Conservation (phyloP, 768 basidiomycete species). For the Trichaptum fuscoviolaceum region DNA sequence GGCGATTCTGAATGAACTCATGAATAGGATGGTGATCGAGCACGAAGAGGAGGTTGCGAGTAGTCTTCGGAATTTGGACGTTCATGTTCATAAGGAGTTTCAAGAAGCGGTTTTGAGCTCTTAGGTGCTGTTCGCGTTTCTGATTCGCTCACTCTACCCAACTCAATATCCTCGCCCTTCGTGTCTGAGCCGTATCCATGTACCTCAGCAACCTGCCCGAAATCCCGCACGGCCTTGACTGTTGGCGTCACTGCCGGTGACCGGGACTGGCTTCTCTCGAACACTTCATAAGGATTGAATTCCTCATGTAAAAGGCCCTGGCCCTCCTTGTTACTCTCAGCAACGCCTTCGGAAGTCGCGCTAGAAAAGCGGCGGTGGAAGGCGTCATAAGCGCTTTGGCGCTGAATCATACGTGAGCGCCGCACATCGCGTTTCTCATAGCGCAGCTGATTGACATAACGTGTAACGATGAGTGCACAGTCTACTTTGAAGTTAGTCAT, state of each 20-base stretch:
- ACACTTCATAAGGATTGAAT: neutral
- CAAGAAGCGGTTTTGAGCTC: neutral
- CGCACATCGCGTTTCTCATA: slow-evolving; percentile 42
- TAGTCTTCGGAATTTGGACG: neutral
- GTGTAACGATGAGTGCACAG: slow-evolving; percentile 46
- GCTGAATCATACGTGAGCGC: slow-evolving; percentile 25
- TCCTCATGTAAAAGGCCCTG: neutral
- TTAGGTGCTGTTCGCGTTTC: neutral
- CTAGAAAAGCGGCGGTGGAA: neutral
- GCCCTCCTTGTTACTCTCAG: neutral
- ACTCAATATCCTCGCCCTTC: neutral
- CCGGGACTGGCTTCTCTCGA: neutral
- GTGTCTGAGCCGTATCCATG: slow-evolving; percentile 35
- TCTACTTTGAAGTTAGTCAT: slow-evolving; percentile 29
- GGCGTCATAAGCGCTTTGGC: slow-evolving; percentile 3
- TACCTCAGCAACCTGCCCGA: slow-evolving; percentile 45
- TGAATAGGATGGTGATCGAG: neutral
- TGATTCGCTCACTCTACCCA: neutral
- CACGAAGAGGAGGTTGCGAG: neutral
- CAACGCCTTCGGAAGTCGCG: neutral
- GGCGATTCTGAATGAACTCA: neutral
- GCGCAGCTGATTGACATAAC: slow-evolving; percentile 48
- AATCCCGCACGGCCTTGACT: slow-evolving; percentile 29
- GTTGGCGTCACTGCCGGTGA: slow-evolving; percentile 1
- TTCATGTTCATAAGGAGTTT: neutral